Evolutionary conservation across 345 rosid species (phyloP).

Genomic region (Rhodamnia rubescens): DNA sequence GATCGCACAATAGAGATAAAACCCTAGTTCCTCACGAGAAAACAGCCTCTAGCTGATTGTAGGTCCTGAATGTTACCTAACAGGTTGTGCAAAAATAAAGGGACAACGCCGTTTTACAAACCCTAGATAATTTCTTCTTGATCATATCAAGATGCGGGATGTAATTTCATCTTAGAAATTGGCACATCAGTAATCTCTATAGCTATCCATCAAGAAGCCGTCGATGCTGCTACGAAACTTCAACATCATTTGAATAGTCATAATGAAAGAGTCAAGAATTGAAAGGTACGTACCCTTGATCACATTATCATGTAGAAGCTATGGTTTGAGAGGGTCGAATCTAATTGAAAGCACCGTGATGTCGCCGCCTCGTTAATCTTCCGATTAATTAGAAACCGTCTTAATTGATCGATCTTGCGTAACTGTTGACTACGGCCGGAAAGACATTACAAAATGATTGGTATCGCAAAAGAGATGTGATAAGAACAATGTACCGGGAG

Average conservation of each 20-base stretch:
- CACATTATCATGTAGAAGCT: background rate
- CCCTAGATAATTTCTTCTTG: background rate
- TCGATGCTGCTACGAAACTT: background rate
- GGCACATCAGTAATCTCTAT: background rate
- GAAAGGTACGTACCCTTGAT: background rate
- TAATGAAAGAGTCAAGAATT: background rate
- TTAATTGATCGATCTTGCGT: background rate
- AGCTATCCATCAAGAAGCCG: background rate
- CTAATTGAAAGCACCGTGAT: background rate
- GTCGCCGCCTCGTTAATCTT: background rate
- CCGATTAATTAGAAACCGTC: background rate
- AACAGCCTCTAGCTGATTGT: too few relatives aligned
- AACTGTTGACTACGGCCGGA: background rate
- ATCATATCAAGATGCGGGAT: background rate
- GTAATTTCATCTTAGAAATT: background rate
- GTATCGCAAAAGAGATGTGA: background rate
- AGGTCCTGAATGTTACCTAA: too few relatives aligned
- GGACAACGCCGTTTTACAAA: background rate
- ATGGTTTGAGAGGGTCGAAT: background rate
- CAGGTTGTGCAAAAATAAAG: too few relatives aligned
- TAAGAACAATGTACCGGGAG: background rate
- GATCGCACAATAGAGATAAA: too few relatives aligned
- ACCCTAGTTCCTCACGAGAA: too few relatives aligned
- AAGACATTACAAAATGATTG: background rate
- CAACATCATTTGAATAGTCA: background rate